Percentiles rank a stretch among this genome's conserved stretches.
These are phyloP conservation scores for Penicillium robsamsonii DNA, from an alignment of 495 filamentous ascomycete genomes.

Conservation along the genomic window DNA sequence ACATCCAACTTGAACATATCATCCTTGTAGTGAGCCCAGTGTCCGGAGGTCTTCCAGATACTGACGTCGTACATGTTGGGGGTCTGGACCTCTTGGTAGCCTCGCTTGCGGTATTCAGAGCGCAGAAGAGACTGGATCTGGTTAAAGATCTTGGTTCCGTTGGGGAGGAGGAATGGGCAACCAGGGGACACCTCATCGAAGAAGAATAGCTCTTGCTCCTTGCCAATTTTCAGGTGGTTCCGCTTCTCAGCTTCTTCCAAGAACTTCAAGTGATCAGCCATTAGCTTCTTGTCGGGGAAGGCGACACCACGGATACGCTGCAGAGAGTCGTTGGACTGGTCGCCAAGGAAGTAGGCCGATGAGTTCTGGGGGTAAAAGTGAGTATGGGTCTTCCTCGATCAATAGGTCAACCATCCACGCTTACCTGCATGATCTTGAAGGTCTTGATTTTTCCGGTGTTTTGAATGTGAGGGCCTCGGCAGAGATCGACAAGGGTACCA, in stretches of 20 bases:
- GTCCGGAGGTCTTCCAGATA: constrained; percentile 91
- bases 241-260: constrained; percentile 95
- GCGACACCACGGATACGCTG: constrained; percentile 96
- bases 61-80: constrained; percentile 93
- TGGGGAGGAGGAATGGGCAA: constrained; percentile 89
- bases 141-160: constrained; percentile 90
- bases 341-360: constrained; percentile 93
- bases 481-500: constrained; percentile 77
- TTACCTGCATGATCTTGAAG: constrained; percentile 84
- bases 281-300: constrained; percentile 93
- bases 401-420: constrained; percentile 6
- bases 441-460: constrained; percentile 89
- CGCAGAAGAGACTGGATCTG: constrained; percentile 75
- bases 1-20: constrained; percentile 94
- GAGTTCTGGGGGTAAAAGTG: constrained; percentile 63
- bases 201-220: constrained; percentile 95
- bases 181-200: constrained; percentile 91
- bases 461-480: constrained; percentile 81
- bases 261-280: constrained; percentile 87
- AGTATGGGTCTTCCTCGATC: neutral
- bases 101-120: constrained; percentile 87
- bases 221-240: constrained; percentile 86
- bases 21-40: constrained; percentile 93
- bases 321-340: constrained; percentile 86
- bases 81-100: constrained; percentile 90